Evolutionary conservation across 768 basidiomycete species (phyloP).

Genomic region (Boletales sp.): DNA sequence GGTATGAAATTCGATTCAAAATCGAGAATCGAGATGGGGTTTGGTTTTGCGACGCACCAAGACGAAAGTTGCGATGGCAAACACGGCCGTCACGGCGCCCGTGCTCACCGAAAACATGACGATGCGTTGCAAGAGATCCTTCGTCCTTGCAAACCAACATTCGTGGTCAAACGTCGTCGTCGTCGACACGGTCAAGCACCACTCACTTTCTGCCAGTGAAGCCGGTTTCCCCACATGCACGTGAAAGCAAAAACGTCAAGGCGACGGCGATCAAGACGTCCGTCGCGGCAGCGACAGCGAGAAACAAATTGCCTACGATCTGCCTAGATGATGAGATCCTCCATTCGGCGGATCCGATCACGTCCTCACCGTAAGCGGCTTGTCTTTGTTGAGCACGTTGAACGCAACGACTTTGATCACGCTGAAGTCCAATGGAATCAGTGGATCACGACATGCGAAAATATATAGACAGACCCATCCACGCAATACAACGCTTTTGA

Average conservation of each 20-base stretch:
- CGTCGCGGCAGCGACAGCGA: not conserved
- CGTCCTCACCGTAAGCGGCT: not conserved
- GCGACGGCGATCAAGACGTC: constrained; percentile 6
- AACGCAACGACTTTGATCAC: not conserved
- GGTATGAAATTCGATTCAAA: too few relatives aligned
- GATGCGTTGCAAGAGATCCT: not conserved
- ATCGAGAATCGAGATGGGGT: too few relatives aligned
- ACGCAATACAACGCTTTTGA: not conserved
- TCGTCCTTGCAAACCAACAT: not conserved
- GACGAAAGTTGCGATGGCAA: not conserved
- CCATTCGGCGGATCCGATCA: not conserved
- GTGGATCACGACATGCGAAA: not conserved
- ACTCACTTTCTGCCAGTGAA: not conserved
- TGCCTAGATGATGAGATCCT: not conserved
- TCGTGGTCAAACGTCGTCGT: not conserved
- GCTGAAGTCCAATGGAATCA: not conserved
- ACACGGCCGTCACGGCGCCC: not conserved
- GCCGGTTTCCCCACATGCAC: not conserved
- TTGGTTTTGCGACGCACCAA: too few relatives aligned
- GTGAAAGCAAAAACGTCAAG: not conserved
- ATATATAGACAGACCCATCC: not conserved
- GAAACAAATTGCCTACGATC: not conserved
- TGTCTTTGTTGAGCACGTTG: not conserved
- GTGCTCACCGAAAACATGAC: not conserved
- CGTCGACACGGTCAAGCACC: not conserved